A percentile compares a stretch with the other conserved stretches of the same genome.
These are phyloP conservation scores for Aureobasidium sp. DNA, from an alignment of 2,329 filamentous ascomycete genomes.

Conservation along the genomic window DNA sequence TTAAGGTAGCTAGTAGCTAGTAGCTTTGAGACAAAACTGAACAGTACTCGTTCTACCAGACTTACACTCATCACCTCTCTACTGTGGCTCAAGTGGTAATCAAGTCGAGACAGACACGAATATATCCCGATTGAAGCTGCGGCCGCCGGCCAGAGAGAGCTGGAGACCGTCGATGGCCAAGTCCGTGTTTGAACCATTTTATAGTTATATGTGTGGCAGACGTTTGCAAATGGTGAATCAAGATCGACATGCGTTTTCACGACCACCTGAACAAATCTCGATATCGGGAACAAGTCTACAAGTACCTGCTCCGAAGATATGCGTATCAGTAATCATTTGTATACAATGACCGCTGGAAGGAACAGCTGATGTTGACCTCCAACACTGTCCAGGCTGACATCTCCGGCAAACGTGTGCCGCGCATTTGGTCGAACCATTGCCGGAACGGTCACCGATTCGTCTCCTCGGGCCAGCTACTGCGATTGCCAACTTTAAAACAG, in stretches of 20 bases:
- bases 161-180: neutral
- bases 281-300: neutral
- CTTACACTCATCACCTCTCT: no score
- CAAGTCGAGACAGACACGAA: neutral
- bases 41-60: neutral
- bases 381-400: neutral
- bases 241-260: neutral
- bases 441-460: neutral
- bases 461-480: neutral
- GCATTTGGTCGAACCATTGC: neutral
- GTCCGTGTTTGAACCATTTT: neutral
- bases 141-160: neutral
- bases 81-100: neutral
- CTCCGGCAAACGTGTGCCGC: neutral
- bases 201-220: neutral
- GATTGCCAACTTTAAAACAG: neutral
- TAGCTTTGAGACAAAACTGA: neutral
- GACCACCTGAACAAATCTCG: neutral
- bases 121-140: no score
- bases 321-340: neutral
- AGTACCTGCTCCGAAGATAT: neutral
- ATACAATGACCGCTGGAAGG: neutral
- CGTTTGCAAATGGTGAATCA: neutral
- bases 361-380: neutral
- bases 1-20: neutral